phyloP scores from a whole-genome alignment of 345 rosid species.

The Cardamine chenopodiifolia region DNA sequence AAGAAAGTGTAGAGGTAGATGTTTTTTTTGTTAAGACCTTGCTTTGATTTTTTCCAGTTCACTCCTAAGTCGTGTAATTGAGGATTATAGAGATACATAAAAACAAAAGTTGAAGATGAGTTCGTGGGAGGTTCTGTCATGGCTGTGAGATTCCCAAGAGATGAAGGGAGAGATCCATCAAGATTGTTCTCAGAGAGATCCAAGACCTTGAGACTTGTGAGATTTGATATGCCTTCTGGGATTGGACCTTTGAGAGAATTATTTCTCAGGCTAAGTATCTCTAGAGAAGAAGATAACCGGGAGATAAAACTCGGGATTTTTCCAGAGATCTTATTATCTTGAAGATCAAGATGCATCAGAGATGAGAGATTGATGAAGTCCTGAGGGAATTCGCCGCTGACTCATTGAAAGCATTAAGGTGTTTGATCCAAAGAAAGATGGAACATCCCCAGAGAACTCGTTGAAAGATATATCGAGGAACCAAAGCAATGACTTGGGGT shows the following conservation, averaged over 20 bases:
- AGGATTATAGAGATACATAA: too few relatives aligned
- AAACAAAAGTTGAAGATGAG: neutral
- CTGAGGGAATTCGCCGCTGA: conserved; percentile 34
- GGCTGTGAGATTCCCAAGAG: conserved; percentile 44
- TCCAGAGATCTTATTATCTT: conserved; percentile 45
- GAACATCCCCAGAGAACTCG: conserved; percentile 43
- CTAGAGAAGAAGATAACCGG: conserved; percentile 36
- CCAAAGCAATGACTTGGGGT: neutral
- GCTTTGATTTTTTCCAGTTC: conserved; percentile 47
- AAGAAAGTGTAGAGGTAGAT: conserved; percentile 39
- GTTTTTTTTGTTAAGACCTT: conserved; percentile 27
- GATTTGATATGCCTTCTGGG: conserved; percentile 40
- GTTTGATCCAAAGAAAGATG: conserved; percentile 1
- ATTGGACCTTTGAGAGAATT: conserved; percentile 43
- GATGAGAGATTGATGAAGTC: conserved; percentile 12
- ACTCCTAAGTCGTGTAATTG: conserved; percentile 27
- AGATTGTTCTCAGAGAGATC: conserved; percentile 47
- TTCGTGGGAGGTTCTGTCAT: conserved; percentile 30
- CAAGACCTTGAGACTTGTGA: conserved; percentile 41
- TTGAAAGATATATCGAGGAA: conserved; percentile 35
- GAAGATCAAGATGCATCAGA: conserved; percentile 48
- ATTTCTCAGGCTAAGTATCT: conserved; percentile 45
- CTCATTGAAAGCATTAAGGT: conserved; percentile 24
- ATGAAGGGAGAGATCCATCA: conserved; percentile 39
- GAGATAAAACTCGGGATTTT: conserved; percentile 35